Percentiles rank a stretch among this genome's conserved stretches.
Evolutionary conservation across 2,329 filamentous ascomycete genomes (phyloP).

Genomic region (Colletotrichum lindemuthianum): DNA sequence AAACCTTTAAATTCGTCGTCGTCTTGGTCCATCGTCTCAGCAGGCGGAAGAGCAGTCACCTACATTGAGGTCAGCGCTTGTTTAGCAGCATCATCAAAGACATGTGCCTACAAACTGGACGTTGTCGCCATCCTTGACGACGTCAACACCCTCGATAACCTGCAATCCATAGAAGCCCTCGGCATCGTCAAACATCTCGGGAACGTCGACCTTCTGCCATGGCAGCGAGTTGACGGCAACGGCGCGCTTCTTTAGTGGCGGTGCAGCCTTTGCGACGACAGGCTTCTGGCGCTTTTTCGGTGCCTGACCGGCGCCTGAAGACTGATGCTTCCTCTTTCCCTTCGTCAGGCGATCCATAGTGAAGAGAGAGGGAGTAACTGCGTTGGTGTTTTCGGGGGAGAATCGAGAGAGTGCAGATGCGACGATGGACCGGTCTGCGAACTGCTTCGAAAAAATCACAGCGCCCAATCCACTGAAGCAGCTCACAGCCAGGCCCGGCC

Average conservation of each 20-base stretch:
- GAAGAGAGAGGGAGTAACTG: neutral
- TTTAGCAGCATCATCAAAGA: neutral
- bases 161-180: constrained; percentile 94
- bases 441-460: neutral
- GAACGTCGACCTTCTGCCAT: constrained; percentile 72
- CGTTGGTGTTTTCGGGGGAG: neutral
- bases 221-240: constrained; percentile 60
- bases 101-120: constrained; percentile 63
- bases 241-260: constrained; percentile 45
- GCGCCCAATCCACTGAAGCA: neutral
- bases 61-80: neutral
- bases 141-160: constrained; percentile 89
- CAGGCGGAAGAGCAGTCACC: constrained; percentile 15
- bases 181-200: constrained; percentile 85
- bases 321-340: constrained; percentile 35
- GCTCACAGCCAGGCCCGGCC: neutral
- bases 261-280: neutral
- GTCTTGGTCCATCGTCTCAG: constrained; percentile 47
- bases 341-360: constrained; percentile 30
- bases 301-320: constrained; percentile 11
- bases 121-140: constrained; percentile 73
- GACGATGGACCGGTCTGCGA: neutral
- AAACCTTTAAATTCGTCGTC: constrained; percentile 73
- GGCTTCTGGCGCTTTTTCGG: constrained; percentile 36
- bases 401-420: constrained; percentile 1